Evolutionary conservation across 441 rosid species (phyloP), one percentile per base, ranked within the genome.

Genomic region (Aquilaria agallochum): DNA sequence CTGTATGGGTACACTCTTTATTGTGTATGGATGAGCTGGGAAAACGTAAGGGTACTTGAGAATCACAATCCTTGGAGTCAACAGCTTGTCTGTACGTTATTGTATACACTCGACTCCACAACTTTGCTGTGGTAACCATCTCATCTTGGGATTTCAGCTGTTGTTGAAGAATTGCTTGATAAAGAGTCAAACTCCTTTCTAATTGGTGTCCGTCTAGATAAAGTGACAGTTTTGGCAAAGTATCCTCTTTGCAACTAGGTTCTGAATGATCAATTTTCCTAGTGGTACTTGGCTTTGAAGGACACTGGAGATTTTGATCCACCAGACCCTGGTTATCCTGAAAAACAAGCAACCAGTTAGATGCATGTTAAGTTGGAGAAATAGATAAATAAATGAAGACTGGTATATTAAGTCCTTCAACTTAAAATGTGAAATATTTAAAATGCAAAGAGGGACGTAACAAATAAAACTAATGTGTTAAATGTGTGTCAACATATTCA

Each of bases 81-180:
- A 65, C 54, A 52, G 80, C 85, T 59, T 66, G 75, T 81, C 76
- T 80, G 58, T 86, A 95, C 46, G 87, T 88, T 67, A 95, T 56
- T 48, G 76, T 76, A 76, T 85, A 82, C 40, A 77, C 72, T 73
- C 78, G 92, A 77, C 77, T 80, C 92, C 94, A 89, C 53, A 90
- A 56, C 68, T 79, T 86, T 20, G 79, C 55, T 56, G 82, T 74
- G 10, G 70, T 58, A 64, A 75, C 67, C 20, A 72, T 66, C 68
- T 88, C 97, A 49, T 46, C 70, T 64, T 78, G 88, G 54, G 83
- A 77, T 76, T 77, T 84, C 32, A 92, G 67, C 72, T 75, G 78
- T 67, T 84, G 92, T 65, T 78, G 90, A 74, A 95, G 84, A 68
- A 95, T 77, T 60, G 90, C 90, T 75, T 95, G 99, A 80, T 86